Base-by-base conservation (phyloP, 169 alveolate species). In the Cryptosporidium ubiquitum region DNA sequence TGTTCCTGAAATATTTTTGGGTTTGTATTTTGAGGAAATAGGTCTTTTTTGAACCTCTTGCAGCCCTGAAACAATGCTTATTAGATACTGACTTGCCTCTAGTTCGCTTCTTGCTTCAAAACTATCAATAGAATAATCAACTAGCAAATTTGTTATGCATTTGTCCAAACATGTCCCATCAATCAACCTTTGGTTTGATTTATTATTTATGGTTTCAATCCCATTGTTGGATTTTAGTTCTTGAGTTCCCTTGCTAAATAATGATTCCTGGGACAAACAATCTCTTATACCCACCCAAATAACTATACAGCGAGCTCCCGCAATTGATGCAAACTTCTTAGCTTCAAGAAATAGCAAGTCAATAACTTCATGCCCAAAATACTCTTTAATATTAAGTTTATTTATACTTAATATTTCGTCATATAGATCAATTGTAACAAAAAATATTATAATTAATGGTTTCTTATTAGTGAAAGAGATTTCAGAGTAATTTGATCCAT, bases 261-360 rank as follows among this genome's bases (percentile, higher is more conserved):
- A 42, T 44, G 75, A 58, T 18, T 79, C 89, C 58, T 79, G 89
- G 37, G 89, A 79, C 44, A 79, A 61, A 31, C 55, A 64, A 64
- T 79, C 89, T 79, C 89, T 79, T 37, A 40, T 79, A 29, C 89
- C 89, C 23, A 79, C 61, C 89, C 89, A 79, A 14, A 79, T 40
- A 61, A 79, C 89, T 29, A 79, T 40, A 42, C 89, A 79, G 3
- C 89, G 37, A 18, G 89, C 23, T 7, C 40, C 35, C 47, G 20
- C 55, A 58, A 14, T n/a, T 26, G 74, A 79, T 42, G 35, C 23
- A 20, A 31, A 37, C 47, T 64, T 58, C 31, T 58, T 57, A 18
- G 64, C 51, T 40, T 79, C 79, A 44, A 40, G 20, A 79, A 42
- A 79, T 44, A 79, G 39, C 20, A 58, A 29, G 58, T 79, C 89